Base-by-base conservation (phyloP, 352 stramenopile species). In the Pythium apleroticum region DNA sequence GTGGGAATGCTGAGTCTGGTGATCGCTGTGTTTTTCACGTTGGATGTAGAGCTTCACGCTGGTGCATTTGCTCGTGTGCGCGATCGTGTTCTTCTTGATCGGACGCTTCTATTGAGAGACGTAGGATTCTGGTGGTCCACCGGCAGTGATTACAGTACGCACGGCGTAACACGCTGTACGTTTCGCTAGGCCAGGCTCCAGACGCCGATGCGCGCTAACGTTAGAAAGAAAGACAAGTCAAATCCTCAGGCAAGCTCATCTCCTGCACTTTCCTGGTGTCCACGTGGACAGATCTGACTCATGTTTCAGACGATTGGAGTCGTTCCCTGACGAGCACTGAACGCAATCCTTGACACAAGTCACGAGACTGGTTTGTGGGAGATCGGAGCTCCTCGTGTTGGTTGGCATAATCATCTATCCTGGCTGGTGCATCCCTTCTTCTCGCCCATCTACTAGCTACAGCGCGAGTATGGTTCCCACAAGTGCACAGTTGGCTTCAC, bases 81-180 rank as follows among this genome's bases (percentile, higher is more conserved):
- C 86, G 48, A 91, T 96, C 72, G 85, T 96, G 73, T 95, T 94
- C 80, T 96, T 95, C 77, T 79, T 96, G 69, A 76, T 96, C 64
- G 88, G 88, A 4, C 86, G 85, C 72, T 96, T 92, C 66, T 93
- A 90, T 71, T 93, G 57, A 68, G 53, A 54, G 28, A 15, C n/a
- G 41, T 49, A 49, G 41, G 4, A 22, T 49, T 15, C 62, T 1
- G 3, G 46, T 57, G 52, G 52, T 37, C 11, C 49, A 55, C 24
- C 11, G 28, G 49, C 25, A 55, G 11, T 7, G n/a, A 17, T 25
- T 19, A 24, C 24, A 4, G n/a, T 12, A 17, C 11, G n/a, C 14
- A 39, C 33, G 11, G 10, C 33, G 33, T 39, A 22, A n/a, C 1
- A 27, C n/a, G 19, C 41, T 49, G 4, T 12, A 4, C 41, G 19